These are phyloP conservation scores for Posidonia australis DNA, from an alignment of 106 monocot genomes.

Conservation along the genomic window DNA sequence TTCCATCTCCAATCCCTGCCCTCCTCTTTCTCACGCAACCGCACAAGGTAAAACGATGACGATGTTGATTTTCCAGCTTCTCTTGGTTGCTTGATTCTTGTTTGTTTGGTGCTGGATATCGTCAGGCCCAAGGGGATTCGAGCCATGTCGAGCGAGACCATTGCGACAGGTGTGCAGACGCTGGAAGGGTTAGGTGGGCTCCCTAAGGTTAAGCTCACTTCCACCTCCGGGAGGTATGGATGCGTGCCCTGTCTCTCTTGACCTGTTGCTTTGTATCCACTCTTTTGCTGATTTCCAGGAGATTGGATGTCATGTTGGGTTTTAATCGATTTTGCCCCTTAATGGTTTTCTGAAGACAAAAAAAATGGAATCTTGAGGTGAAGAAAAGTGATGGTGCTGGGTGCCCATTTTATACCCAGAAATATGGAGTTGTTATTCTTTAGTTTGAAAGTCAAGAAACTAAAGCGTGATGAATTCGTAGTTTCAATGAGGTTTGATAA, in stretches of 20 bases:
- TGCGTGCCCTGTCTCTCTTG: background rate
- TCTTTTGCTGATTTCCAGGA: background rate
- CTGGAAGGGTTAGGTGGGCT: slow-evolving; percentile 15
- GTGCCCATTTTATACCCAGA: too few species aligned
- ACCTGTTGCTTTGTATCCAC: background rate
- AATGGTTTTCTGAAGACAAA: too few species aligned
- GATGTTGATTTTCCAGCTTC: too few species aligned
- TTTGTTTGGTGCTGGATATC: too few species aligned
- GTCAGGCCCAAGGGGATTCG: background rate
- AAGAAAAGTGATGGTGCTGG: too few species aligned
- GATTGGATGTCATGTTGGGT: background rate
- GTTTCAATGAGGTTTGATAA: too few species aligned
- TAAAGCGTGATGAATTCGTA: too few species aligned
- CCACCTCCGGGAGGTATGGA: slow-evolving; percentile 11
- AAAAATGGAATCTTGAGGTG: background rate
- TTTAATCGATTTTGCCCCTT: background rate
- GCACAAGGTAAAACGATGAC: background rate
- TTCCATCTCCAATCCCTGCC: background rate
- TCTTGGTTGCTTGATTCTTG: too few species aligned
- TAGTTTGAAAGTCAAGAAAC: background rate
- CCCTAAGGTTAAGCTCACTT: slow-evolving; percentile 18
- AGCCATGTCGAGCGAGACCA: background rate
- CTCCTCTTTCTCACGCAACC: background rate
- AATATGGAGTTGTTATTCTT: background rate
- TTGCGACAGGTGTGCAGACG: slow-evolving; percentile 5